phyloP scores from a whole-genome alignment of 2,329 filamentous ascomycete species.

The Fonsecaea pedrosoi region DNA sequence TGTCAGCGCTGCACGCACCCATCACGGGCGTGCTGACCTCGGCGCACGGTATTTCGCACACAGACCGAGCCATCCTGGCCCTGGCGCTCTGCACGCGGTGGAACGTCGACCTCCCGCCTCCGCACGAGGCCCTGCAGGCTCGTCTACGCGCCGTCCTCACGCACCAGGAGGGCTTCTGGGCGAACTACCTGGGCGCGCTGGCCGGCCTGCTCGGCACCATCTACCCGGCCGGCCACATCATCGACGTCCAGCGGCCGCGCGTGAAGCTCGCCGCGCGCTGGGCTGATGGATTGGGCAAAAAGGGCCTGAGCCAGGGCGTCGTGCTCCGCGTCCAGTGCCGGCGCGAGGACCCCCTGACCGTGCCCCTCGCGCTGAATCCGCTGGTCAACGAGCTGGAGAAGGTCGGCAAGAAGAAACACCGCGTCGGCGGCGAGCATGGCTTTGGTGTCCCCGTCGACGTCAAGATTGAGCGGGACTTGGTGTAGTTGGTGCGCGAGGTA shows the following conservation, averaged over 20 bases:
- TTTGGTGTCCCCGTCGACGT: slow-evolving; percentile 36
- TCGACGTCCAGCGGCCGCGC: slow-evolving; percentile 40
- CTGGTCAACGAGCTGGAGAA: slow-evolving; percentile 45
- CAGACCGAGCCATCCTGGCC: slow-evolving; percentile 45
- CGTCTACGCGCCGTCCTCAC: slow-evolving; percentile 44
- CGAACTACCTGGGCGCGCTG: slow-evolving; percentile 43
- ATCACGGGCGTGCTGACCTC: slow-evolving; percentile 45
- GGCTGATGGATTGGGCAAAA: slow-evolving; percentile 44
- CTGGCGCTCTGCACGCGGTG: slow-evolving; percentile 47
- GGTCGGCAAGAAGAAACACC: slow-evolving; percentile 48
- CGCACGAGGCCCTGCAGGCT: slow-evolving; percentile 42
- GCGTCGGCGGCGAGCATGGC: slow-evolving; percentile 44
- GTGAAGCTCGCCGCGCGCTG: slow-evolving; percentile 43
- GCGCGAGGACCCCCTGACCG: slow-evolving; percentile 28
- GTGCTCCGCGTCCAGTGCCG: slow-evolving; percentile 39
- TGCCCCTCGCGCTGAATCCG: slow-evolving; percentile 41
- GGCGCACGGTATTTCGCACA: slow-evolving; percentile 46
- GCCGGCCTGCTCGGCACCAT: slow-evolving; percentile 43
- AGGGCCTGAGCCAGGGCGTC: slow-evolving; percentile 44
- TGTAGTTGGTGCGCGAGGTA: background rate
- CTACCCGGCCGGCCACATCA: slow-evolving; percentile 44
- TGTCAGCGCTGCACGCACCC: slow-evolving; percentile 44
- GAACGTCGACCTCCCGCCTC: slow-evolving; percentile 42
- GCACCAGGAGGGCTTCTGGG: slow-evolving; percentile 48
- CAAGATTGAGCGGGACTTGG: slow-evolving; percentile 32